Evolutionary conservation across 306 rosid genomes (phyloP).

Genomic region (Cyclanthera cordifolia): DNA sequence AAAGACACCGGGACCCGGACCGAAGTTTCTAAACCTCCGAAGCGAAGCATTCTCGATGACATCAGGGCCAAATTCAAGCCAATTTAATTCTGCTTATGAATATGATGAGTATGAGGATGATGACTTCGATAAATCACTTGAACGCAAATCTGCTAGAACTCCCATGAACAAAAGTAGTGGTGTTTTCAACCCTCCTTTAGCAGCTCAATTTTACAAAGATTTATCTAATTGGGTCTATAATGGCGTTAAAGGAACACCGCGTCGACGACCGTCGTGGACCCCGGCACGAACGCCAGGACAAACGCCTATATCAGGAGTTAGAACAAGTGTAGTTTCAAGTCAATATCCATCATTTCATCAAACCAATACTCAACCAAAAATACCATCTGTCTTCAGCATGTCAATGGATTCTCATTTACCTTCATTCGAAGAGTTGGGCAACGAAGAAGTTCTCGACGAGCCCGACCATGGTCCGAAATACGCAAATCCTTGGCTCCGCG

Average conservation of each 20-base stretch:
- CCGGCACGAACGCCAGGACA: slow-evolving; percentile 61
- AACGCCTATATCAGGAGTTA: slow-evolving; percentile 37
- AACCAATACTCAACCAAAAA: slow-evolving; percentile 24
- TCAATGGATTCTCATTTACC: slow-evolving; percentile 31
- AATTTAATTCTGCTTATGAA: slow-evolving; percentile 21
- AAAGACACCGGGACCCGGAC: slow-evolving; percentile 22
- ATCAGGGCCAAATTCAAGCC: slow-evolving; percentile 29
- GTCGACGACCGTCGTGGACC: slow-evolving; percentile 65
- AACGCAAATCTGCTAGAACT: slow-evolving; percentile 40
- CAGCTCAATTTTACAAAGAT: slow-evolving; percentile 77
- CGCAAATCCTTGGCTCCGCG: slow-evolving; percentile 76
- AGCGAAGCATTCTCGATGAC: slow-evolving; percentile 43
- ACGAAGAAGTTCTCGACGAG: slow-evolving; percentile 49
- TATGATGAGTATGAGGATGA: slow-evolving; percentile 27
- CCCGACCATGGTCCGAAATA: slow-evolving; percentile 39
- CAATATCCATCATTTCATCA: slow-evolving; percentile 40
- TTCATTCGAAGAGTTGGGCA: slow-evolving; percentile 34
- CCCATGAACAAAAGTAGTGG: slow-evolving; percentile 37
- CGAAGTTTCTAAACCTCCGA: slow-evolving; percentile 42
- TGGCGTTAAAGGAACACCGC: slow-evolving; percentile 66
- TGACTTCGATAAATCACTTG: slow-evolving; percentile 61
- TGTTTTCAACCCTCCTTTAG: slow-evolving; percentile 48
- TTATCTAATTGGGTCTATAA: slow-evolving; percentile 67
- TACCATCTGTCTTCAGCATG: slow-evolving; percentile 26
- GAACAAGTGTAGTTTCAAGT: slow-evolving; percentile 31